Evolutionary conservation across 768 basidiomycete genomes (phyloP).

Genomic region (Leccinum arenicola): DNA sequence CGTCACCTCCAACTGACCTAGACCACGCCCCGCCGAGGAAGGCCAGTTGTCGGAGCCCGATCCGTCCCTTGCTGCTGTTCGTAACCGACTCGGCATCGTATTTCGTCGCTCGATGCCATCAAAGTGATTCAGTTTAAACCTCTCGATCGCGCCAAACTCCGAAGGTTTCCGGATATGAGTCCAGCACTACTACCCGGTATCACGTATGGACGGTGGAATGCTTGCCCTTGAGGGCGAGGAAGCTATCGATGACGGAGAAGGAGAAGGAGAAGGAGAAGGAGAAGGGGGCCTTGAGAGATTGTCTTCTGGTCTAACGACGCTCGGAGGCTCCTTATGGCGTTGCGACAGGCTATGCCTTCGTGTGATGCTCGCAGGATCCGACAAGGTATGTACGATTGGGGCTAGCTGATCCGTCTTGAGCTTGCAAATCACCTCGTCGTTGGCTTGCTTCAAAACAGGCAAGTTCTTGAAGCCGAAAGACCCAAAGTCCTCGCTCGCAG

Average conservation of each 20-base stretch:
- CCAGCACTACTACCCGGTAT: conserved; percentile 49
- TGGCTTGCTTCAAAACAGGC: conserved; percentile 93
- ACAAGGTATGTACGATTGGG: conserved; percentile 65
- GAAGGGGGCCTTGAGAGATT: conserved; percentile 56
- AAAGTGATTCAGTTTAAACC: conserved; percentile 81
- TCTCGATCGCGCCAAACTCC: conserved; percentile 82
- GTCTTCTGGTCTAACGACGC: conserved; percentile 69
- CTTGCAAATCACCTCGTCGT: conserved; percentile 97
- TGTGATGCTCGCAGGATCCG: conserved; percentile 53
- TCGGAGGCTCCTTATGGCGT: conserved; percentile 76
- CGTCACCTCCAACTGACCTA: conserved; percentile 56
- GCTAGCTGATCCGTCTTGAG: conserved; percentile 87
- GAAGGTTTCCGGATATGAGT: conserved; percentile 81
- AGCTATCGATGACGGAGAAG: conserved; percentile 75
- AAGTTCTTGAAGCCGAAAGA: conserved; percentile 98
- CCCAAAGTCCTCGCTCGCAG: conserved; percentile 88
- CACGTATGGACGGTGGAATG: conserved; percentile 60
- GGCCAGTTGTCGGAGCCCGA: conserved; percentile 75
- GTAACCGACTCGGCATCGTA: conserved; percentile 83
- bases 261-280: too few species aligned
- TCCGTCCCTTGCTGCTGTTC: conserved; percentile 74
- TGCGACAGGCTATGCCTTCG: conserved; percentile 80
- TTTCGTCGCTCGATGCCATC: conserved; percentile 75
- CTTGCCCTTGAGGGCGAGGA: conserved; percentile 84
- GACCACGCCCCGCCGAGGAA: conserved; percentile 51